These are phyloP conservation scores for Persicaria tinctoria DNA, from an alignment of 148 eudicot genomes.

Conservation along the genomic window DNA sequence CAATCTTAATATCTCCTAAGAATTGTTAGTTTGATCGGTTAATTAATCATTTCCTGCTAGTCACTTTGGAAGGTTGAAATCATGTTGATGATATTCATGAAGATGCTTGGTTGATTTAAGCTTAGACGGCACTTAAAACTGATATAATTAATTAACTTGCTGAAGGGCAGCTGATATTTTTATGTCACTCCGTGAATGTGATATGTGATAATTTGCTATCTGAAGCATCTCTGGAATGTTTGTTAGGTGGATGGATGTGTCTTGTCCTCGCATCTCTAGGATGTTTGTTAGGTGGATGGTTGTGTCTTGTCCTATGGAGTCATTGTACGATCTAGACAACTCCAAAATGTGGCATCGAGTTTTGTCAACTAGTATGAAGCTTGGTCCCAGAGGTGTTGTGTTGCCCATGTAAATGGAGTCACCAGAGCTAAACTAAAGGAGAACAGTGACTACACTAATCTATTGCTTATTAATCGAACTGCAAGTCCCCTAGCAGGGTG, in stretches of 20 bases:
- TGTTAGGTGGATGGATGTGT: too few relatives aligned
- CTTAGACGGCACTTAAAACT: too few relatives aligned
- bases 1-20: background rate
- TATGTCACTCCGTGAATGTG: background rate
- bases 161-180: background rate
- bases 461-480: slow-evolving; percentile 79
- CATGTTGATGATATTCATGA: too few relatives aligned
- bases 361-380: slow-evolving; percentile 67
- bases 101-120: too few relatives aligned
- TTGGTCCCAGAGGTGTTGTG: slow-evolving; percentile 65
- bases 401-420: slow-evolving; percentile 55
- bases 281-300: slow-evolving; percentile 63
- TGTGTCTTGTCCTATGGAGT: slow-evolving; percentile 76
- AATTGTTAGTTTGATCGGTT: too few relatives aligned
- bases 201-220: background rate
- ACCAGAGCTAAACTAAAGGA: slow-evolving; percentile 53
- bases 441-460: slow-evolving; percentile 46
- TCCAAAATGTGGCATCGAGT: slow-evolving; percentile 70
- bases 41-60: too few relatives aligned
- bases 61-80: too few relatives aligned
- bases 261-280: background rate
- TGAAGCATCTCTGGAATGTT: slow-evolving; percentile 9
- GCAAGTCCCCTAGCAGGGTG: slow-evolving; percentile 93
- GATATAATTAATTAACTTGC: background rate
- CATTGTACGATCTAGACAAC: slow-evolving; percentile 86